A percentile compares a stretch with the other conserved stretches of the same genome.
Conservation (phyloP, 225 moss, liverwort and hornwort species). For the Physcomitrium patens region DNA sequence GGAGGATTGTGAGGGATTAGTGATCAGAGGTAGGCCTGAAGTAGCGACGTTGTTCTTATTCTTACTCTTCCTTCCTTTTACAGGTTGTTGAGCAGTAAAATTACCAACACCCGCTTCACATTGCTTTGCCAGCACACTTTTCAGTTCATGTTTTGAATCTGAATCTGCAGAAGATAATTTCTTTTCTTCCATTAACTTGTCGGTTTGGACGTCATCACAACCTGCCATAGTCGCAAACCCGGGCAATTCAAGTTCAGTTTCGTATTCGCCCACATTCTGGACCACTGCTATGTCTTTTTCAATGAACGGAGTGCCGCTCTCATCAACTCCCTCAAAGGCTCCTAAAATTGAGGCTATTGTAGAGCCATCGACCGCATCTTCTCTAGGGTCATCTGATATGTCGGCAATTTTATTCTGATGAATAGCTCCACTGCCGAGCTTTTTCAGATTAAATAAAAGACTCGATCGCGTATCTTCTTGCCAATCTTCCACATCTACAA, state of each 20-base stretch:
- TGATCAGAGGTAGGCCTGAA: constrained; percentile 32
- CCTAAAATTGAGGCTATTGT: constrained; percentile 25
- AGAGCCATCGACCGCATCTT: constrained; percentile 31
- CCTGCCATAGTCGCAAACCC: constrained; percentile 32
- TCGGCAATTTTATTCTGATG: constrained; percentile 26
- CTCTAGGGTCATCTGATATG: constrained; percentile 21
- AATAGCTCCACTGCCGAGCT: constrained; percentile 2
- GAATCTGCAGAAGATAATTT: constrained; percentile 41
- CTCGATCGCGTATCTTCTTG: constrained; percentile 26
- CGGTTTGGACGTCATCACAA: constrained; percentile 50
- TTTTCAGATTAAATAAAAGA: not conserved
- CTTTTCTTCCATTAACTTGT: constrained; percentile 63
- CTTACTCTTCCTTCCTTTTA: constrained; percentile 79
- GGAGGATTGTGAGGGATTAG: constrained; percentile 40
- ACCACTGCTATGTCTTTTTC: constrained; percentile 25
- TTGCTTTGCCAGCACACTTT: constrained; percentile 46
- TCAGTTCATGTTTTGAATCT: constrained; percentile 56
- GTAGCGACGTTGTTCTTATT: constrained; percentile 64
- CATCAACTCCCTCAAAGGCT: constrained; percentile 36
- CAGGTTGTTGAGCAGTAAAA: constrained; percentile 44
- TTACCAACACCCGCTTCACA: constrained; percentile 40
- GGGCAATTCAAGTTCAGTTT: constrained; percentile 31
- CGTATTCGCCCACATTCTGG: constrained; percentile 7
- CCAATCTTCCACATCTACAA: constrained; percentile 40
- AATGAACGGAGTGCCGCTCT: constrained; percentile 26